Conservation (phyloP, 805 yeast genomes). For the Ogataea neopini region DNA sequence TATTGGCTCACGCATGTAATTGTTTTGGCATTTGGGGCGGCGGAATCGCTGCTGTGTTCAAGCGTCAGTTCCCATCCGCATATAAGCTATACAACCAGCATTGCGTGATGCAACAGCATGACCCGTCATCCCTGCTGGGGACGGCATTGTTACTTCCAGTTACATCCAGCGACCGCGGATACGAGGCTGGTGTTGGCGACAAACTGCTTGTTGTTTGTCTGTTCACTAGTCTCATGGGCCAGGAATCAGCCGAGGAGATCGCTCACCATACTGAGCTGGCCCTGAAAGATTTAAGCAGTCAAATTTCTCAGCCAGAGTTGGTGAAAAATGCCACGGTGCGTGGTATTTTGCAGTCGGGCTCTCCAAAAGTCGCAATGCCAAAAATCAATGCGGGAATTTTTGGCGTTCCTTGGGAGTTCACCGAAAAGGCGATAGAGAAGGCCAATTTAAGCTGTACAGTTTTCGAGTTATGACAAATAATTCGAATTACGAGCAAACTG, state of each 20-base stretch:
- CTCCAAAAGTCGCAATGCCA: conserved; percentile 56
- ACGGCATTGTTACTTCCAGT: conserved; percentile 48
- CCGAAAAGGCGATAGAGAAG: conserved; percentile 52
- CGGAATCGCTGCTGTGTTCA: conserved; percentile 70
- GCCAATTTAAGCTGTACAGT: conserved; percentile 43
- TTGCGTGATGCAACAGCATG: conserved; percentile 35
- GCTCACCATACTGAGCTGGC: conserved; percentile 52
- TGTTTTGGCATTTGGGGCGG: conserved; percentile 83
- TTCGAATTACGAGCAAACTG: no score
- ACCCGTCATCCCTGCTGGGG: conserved; percentile 49
- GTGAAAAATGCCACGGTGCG: not conserved
- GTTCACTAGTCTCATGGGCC: conserved; percentile 66
- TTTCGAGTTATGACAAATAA: conserved; percentile 39
- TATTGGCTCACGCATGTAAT: conserved; percentile 80
- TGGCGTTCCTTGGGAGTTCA: conserved; percentile 73
- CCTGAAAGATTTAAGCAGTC: conserved; percentile 44
- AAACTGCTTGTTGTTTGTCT: conserved; percentile 57
- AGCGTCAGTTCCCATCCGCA: conserved; percentile 54
- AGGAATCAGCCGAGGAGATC: conserved; percentile 48
- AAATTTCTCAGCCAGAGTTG: conserved; percentile 30
- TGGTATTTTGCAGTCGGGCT: not conserved
- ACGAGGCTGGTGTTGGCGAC: conserved; percentile 26
- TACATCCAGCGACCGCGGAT: conserved; percentile 34
- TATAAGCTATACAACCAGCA: conserved; percentile 47
- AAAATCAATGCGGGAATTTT: conserved; percentile 80